Evolutionary conservation across 2,329 filamentous ascomycete genomes (phyloP), one percentile per base, ranked within the genome.

Genomic region (Penicillium sp.): DNA sequence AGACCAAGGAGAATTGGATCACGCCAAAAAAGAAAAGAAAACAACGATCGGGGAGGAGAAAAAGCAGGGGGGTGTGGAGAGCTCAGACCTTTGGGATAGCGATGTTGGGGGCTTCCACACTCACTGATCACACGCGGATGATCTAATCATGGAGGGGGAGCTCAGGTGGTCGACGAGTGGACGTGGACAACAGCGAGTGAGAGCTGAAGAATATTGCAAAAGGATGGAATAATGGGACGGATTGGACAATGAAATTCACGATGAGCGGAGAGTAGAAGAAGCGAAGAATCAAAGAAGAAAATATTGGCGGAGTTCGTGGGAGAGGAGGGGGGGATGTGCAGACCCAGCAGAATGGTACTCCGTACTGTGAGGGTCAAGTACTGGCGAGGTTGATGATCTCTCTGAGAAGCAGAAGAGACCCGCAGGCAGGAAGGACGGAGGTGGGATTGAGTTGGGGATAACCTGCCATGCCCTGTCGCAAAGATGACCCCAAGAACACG

Each of bases 51-150:
- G 57, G 51, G 35, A 15, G 49, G 31, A 28, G 28, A 43, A 60
- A 42, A 43, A 34, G 17, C 37, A 42, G 38, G 45, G 38, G 38
- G 57, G 41, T 31, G 28, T 8, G 12, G 38, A 34, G 35, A 58
- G 55, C 62, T 60, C 57, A 64, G 62, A 63, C 62, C 62, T 62
- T 61, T 51, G 20, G 22, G 17, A 42, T 22, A 15, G 20, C 43
- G 42, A 20, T n/a, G 43, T 50, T 50, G 22, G 22, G 57, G 57
- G 39, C 37, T 28, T 48, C 42, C 41, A 17, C 35, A 35, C 38
- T 51, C 31, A 55, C 41, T 47, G 39, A 20, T n/a, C 34, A 37
- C 39, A 41, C 38, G 28, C 41, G n/a, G 60, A 62, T 62, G 58
- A 63, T 41, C 53, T 60, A 60, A 63, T 54, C 55, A 61, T 57